Evolutionary conservation across 2,329 filamentous ascomycete species (phyloP), one percentile per base, ranked within the genome.

Genomic region (Fusarium acutatum): DNA sequence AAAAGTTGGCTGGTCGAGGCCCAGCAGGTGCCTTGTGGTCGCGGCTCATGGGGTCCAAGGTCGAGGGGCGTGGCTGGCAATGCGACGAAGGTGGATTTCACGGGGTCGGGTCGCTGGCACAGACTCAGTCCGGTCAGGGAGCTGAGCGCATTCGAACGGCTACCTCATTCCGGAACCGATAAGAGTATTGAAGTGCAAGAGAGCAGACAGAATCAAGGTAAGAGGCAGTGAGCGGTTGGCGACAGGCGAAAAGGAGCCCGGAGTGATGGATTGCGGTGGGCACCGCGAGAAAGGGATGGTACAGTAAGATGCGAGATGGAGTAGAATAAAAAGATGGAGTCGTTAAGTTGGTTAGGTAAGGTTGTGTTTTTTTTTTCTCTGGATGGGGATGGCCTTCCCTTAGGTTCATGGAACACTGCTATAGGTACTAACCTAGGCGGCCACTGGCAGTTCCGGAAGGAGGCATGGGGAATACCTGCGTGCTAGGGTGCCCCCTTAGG

Each of bases 41-140:
- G 77, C 80, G 70, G 73, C 79, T 82, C 81, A 83, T 83, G 77
- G 79, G 79, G 78, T 75, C 76, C 69, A 62, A 62, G 78, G 79
- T 76, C 67, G 72, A 73, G 64, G 72, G 73, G 73, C 70, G 76
- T 78, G 77, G 77, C 76, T 78, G 77, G 76, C 76, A 78, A 79
- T 79, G 77, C 77, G 74, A 78, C 73, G 68, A 69, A 73, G 63
- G 73, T 76, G 74, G 73, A 71, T 74, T 74, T 64, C 68, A 75
- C 73, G 69, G 75, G 71, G 67, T 73, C 72, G 72, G 72, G 72
- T 76, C 72, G 74, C 77, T 77, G 76, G 76, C 74, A 76, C 77
- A 77, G 79, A 82, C 86, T 87, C 87, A 89, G 88, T 89, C 88
- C 88, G 83, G 84, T 85, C 82, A 88, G 84, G 88, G 87, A 89